Conservation (phyloP, 768 basidiomycete genomes). For the Rhizopogon roseolus region DNA sequence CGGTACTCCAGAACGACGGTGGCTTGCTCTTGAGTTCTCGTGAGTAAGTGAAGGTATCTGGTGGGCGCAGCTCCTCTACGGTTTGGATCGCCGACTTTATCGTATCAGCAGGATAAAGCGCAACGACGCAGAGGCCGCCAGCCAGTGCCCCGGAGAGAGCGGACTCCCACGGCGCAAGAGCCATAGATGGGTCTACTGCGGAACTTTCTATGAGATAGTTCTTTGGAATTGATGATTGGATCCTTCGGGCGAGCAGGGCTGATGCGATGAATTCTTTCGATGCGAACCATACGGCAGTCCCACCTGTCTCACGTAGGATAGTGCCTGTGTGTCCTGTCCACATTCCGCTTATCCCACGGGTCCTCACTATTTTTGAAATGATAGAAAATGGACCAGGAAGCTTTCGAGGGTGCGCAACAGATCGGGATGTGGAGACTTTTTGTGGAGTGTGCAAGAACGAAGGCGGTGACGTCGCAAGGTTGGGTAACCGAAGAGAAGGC, state of each 20-base stretch:
- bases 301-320: conserved; percentile 83
- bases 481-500: conserved; percentile 9
- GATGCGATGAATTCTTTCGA: conserved; percentile 76
- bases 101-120: conserved; percentile 86
- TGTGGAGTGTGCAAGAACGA: conserved; percentile 10
- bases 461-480: conserved; percentile 11
- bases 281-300: conserved; percentile 82
- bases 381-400: conserved; percentile 52
- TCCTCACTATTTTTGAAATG: conserved; percentile 38
- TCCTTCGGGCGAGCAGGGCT: conserved; percentile 49
- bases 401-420: conserved; percentile 4
- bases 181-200: background rate
- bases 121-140: conserved; percentile 74
- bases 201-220: background rate
- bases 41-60: conserved; percentile 10
- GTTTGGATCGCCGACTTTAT: conserved; percentile 92
- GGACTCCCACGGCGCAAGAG: conserved; percentile 60
- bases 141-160: conserved; percentile 76
- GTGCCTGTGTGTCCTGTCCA: conserved; percentile 89
- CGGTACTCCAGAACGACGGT: conserved; percentile 53
- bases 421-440: conserved; percentile 5
- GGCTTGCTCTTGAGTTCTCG: conserved; percentile 15
- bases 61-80: conserved; percentile 69
- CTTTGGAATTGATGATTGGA: background rate
- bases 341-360: conserved; percentile 59